Evolutionary conservation across 176 grass and related monocot species (phyloP).

Genomic region (Aegilops speltoides): DNA sequence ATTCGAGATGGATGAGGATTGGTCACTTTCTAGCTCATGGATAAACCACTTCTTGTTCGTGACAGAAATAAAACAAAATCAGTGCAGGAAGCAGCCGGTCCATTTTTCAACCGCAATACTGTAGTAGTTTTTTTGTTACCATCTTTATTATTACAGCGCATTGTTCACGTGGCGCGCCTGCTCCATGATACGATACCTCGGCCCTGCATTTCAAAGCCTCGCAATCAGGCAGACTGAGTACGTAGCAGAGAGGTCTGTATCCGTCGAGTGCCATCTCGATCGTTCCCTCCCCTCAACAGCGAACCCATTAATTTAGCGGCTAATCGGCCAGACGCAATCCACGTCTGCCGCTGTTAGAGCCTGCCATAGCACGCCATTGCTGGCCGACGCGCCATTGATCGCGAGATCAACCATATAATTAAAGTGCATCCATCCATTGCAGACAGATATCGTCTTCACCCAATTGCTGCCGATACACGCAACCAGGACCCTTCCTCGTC

Average conservation of each 20-base stretch:
- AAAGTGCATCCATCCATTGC: not conserved
- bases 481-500: not conserved
- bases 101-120: no score
- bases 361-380: not conserved
- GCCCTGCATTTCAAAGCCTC: not conserved
- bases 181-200: not conserved
- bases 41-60: not conserved
- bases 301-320: not conserved
- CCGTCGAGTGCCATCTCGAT: constrained; percentile 9
- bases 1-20: not conserved
- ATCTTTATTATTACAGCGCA: not conserved
- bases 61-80: no score
- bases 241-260: not conserved
- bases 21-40: not conserved
- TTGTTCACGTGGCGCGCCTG: not conserved
- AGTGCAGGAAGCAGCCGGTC: no score
- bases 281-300: not conserved
- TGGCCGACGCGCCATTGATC: not conserved
- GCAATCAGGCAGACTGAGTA: not conserved
- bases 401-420: not conserved
- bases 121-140: no score
- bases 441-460: not conserved
- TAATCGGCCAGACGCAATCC: constrained; percentile 1
- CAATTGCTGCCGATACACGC: not conserved
- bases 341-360: not conserved